phyloP scores from a whole-genome alignment of 2,329 filamentous ascomycete genomes.

The Xylariomycetidae sp. region DNA sequence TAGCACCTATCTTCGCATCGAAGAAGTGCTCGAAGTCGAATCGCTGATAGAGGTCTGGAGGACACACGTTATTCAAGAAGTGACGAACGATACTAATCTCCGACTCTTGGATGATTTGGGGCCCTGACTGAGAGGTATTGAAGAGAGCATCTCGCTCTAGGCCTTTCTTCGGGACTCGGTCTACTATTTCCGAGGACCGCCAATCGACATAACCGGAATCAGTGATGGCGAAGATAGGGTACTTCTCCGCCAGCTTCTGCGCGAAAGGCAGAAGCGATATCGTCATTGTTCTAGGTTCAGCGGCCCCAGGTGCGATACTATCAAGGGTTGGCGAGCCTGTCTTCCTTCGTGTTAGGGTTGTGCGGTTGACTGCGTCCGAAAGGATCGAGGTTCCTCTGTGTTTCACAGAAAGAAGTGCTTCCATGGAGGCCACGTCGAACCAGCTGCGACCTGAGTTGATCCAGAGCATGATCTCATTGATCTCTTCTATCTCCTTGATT shows the following conservation, averaged over 20 bases:
- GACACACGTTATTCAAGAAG: constrained; percentile 29
- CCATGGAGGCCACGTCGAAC: constrained; percentile 21
- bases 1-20: constrained; percentile 21
- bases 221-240: constrained; percentile 23
- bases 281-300: constrained; percentile 10
- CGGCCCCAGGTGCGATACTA: constrained; percentile 6
- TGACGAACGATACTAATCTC: constrained; percentile 29
- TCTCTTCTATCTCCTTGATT: constrained; percentile 30
- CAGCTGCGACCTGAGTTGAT: constrained; percentile 21
- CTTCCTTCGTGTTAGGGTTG: constrained; percentile 9
- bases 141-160: constrained; percentile 5
- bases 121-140: constrained; percentile 3
- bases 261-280: constrained; percentile 26
- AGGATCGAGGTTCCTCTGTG: constrained; percentile 11
- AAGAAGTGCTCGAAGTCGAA: constrained; percentile 32
- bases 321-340: too few species aligned
- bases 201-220: constrained; percentile 23
- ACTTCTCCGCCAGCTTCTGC: constrained; percentile 25
- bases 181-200: constrained; percentile 22
- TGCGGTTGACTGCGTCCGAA: constrained; percentile 1
- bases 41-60: constrained; percentile 24
- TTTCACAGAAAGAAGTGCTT: constrained; percentile 24
- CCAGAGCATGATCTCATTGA: constrained; percentile 35
- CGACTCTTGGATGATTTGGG: constrained; percentile 20
- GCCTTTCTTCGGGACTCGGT: constrained; percentile 17